phyloP scores from a whole-genome alignment of 2,329 filamentous ascomycete genomes.

The Catunica adiposa region DNA sequence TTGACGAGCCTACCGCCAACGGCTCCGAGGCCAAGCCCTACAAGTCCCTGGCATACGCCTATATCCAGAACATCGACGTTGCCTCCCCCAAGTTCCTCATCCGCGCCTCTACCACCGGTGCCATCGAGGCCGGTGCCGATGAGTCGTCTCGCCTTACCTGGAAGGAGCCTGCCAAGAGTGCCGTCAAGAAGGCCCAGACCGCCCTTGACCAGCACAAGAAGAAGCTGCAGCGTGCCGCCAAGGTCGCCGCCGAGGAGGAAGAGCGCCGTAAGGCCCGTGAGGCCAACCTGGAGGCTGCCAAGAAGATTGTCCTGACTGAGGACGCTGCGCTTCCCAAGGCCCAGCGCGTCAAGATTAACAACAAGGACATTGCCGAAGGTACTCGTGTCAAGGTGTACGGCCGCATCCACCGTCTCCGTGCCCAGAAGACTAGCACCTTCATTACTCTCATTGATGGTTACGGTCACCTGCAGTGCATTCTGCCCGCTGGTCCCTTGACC shows the following conservation, averaged over 20 bases:
- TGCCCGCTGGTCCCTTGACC: slow-evolving; percentile 59
- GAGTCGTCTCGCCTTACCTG: slow-evolving; percentile 48
- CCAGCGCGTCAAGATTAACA: slow-evolving; percentile 57
- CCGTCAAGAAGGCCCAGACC: slow-evolving; percentile 68
- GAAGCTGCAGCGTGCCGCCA: slow-evolving; percentile 65
- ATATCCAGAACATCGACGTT: slow-evolving; percentile 49
- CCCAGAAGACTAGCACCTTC: slow-evolving; percentile 75
- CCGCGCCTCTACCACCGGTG: slow-evolving; percentile 48
- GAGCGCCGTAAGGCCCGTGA: slow-evolving; percentile 56
- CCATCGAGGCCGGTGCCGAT: slow-evolving; percentile 46
- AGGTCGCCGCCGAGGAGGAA: slow-evolving; percentile 53
- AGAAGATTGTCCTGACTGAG: slow-evolving; percentile 54
- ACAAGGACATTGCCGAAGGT: slow-evolving; percentile 51
- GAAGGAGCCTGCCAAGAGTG: slow-evolving; percentile 71
- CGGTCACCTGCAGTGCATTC: slow-evolving; percentile 61
- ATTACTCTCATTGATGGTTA: slow-evolving; percentile 75
- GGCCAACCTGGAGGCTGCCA: slow-evolving; percentile 54
- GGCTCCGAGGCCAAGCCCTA: slow-evolving; percentile 61
- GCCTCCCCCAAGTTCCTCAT: slow-evolving; percentile 46
- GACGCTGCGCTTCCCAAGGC: slow-evolving; percentile 58
- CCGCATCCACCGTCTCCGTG: slow-evolving; percentile 63
- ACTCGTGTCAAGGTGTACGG: slow-evolving; percentile 66
- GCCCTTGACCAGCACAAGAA: slow-evolving; percentile 63
- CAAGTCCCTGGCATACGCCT: slow-evolving; percentile 65
- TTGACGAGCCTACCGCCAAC: slow-evolving; percentile 48